phyloP scores from a whole-genome alignment of 805 yeast genomes.

The Candida manassasensis region DNA sequence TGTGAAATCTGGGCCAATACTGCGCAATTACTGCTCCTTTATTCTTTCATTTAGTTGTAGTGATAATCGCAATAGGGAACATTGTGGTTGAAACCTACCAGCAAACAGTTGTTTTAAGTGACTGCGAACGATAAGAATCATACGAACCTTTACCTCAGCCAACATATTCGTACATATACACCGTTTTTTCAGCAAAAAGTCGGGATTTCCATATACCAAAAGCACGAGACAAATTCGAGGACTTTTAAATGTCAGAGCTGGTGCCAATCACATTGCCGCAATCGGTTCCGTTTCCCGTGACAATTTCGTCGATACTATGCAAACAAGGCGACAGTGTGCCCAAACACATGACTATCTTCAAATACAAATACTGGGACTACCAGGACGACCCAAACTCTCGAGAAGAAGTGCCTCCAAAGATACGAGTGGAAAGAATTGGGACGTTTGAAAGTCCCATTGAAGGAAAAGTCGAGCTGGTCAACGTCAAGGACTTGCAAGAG shows the following conservation, averaged over 20 bases:
- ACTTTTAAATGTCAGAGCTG: constrained; percentile 26
- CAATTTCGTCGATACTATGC: constrained; percentile 47
- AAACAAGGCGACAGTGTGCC: constrained; percentile 41
- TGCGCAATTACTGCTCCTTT: too few relatives aligned
- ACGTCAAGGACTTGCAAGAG: constrained; percentile 55
- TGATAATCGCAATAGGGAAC: too few relatives aligned
- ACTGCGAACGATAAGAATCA: too few relatives aligned
- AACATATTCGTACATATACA: too few relatives aligned
- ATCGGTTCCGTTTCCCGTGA: constrained; percentile 65
- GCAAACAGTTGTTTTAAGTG: constrained; percentile 12
- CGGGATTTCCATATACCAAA: too few relatives aligned
- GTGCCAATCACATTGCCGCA: constrained; percentile 56
- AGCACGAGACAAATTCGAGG: neutral
- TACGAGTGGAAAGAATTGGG: constrained; percentile 65
- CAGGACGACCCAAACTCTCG: constrained; percentile 49
- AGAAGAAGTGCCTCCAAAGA: constrained; percentile 39
- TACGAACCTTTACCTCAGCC: too few relatives aligned
- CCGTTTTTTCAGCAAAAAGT: too few relatives aligned
- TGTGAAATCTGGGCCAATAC: too few relatives aligned
- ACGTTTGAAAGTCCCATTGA: constrained; percentile 80
- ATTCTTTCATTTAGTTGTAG: too few relatives aligned
- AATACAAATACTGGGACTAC: constrained; percentile 65
- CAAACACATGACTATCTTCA: constrained; percentile 51
- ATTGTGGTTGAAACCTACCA: too few relatives aligned
- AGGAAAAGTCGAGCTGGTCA: constrained; percentile 55